Conservation (phyloP, 2,329 filamentous ascomycete species). For the Hymenoscyphus albidus region DNA sequence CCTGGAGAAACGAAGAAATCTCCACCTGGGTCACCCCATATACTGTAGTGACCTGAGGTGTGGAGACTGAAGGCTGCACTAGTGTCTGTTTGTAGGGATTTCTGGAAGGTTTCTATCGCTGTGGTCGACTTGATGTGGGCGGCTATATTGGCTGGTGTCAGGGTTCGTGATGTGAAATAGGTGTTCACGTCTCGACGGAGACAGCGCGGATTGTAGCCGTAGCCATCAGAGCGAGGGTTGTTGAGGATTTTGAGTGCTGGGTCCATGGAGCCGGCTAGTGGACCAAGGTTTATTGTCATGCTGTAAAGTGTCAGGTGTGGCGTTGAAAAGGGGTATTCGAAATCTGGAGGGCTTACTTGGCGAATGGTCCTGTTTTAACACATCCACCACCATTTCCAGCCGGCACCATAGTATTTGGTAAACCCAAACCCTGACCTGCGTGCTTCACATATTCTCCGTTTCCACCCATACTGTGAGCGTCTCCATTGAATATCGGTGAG, state of each 20-base stretch:
- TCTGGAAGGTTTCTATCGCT: slow-evolving; percentile 8
- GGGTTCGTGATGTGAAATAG: slow-evolving; percentile 10
- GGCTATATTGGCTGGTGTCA: slow-evolving; percentile 10
- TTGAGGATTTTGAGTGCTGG: slow-evolving; percentile 9
- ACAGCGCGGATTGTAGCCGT: slow-evolving; percentile 40
- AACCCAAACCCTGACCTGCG: slow-evolving; percentile 7
- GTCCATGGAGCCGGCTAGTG: slow-evolving; percentile 38
- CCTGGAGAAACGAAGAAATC: slow-evolving; percentile 12
- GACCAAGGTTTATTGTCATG: slow-evolving; percentile 42
- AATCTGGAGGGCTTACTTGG: slow-evolving; percentile 26
- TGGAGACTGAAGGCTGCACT: slow-evolving; percentile 8
- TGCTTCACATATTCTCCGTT: slow-evolving; percentile 38
- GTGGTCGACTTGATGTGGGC: slow-evolving; percentile 8
- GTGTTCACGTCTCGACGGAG: slow-evolving; percentile 39
- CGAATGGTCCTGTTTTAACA: slow-evolving; percentile 45
- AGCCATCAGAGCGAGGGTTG: slow-evolving; percentile 9
- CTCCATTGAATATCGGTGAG: slow-evolving; percentile 47
- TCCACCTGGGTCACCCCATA: slow-evolving; percentile 15
- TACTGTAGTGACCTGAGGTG: slow-evolving; percentile 12
- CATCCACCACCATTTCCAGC: slow-evolving; percentile 52
- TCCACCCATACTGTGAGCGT: slow-evolving; percentile 44
- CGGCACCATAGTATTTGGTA: slow-evolving; percentile 31
- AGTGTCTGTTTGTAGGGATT: slow-evolving; percentile 6
- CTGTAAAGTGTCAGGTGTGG: background rate
- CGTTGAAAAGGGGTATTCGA: background rate